These are phyloP conservation scores for Alternaria brassicae DNA, from an alignment of 2,329 filamentous ascomycete genomes.

Conservation along the genomic window DNA sequence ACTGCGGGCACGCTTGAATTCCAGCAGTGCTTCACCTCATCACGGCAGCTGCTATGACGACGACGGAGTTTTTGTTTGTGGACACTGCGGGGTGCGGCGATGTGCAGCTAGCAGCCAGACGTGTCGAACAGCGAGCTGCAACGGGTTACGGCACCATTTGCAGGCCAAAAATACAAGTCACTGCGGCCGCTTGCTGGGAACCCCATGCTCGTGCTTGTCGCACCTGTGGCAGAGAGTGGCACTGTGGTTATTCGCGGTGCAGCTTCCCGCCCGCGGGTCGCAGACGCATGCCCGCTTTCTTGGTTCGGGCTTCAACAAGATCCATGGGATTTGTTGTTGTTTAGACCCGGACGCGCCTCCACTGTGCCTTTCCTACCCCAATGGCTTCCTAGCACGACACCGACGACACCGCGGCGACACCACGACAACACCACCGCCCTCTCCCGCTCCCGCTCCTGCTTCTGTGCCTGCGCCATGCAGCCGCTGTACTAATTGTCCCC, in stretches of 20 bases:
- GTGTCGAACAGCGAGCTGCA: slow-evolving; percentile 9
- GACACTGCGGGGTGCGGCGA: slow-evolving; percentile 12
- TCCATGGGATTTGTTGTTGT: slow-evolving; percentile 12
- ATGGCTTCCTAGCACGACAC: slow-evolving; percentile 11
- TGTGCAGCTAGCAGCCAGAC: slow-evolving; percentile 10
- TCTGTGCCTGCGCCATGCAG: slow-evolving; percentile 32
- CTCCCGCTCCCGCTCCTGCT: slow-evolving; percentile 12
- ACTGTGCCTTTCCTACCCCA: slow-evolving; percentile 7
- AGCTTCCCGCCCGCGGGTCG: slow-evolving; percentile 32
- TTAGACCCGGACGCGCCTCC: slow-evolving; percentile 19
- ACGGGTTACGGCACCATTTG: slow-evolving; percentile 7
- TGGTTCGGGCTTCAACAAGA: slow-evolving; percentile 19
- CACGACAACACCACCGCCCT: slow-evolving; percentile 8
- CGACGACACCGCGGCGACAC: slow-evolving; percentile 13
- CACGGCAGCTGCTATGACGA: slow-evolving; percentile 9
- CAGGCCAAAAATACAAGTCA: slow-evolving; percentile 31
- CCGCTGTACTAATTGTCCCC: slow-evolving; percentile 16
- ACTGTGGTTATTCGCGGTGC: slow-evolving; percentile 35
- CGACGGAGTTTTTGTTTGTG: slow-evolving; percentile 13
- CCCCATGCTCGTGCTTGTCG: slow-evolving; percentile 27
- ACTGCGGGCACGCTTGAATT: not conserved
- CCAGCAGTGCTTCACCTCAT: not conserved
- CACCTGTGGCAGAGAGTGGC: slow-evolving; percentile 26
- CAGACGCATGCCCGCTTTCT: slow-evolving; percentile 32
- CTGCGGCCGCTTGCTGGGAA: slow-evolving; percentile 16